Conservation (phyloP, 306 rosid species). For the Castanea sativa region DNA sequence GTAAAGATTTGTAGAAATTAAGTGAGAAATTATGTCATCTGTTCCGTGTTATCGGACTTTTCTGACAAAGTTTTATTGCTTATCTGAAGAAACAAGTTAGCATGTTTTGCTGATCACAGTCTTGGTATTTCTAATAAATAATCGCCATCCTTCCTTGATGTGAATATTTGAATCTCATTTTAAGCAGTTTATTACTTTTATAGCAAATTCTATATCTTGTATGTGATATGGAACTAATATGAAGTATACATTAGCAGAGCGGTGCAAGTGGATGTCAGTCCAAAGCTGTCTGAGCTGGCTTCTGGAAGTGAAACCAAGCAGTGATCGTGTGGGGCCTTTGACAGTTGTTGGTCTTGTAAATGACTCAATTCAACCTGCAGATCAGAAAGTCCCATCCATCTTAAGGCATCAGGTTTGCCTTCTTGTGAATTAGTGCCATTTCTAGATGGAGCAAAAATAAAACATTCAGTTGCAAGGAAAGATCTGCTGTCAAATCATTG, state of each 20-base stretch:
- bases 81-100: not conserved
- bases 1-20: not conserved
- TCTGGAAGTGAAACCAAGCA: conserved; percentile 53
- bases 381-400: conserved; percentile 40
- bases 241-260: conserved; percentile 36
- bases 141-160: not conserved
- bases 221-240: conserved; percentile 3
- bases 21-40: not conserved
- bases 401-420: conserved; percentile 56
- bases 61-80: not conserved
- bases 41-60: not conserved
- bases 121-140: not conserved
- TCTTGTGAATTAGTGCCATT: conserved; percentile 19
- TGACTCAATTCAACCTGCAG: conserved; percentile 37
- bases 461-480: not conserved
- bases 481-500: not conserved
- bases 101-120: not conserved
- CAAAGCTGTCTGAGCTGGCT: conserved; percentile 65
- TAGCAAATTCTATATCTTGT: not conserved
- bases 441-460: conserved; percentile 5
- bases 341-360: conserved; percentile 56
- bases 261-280: conserved; percentile 64
- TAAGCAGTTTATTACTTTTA: not conserved
- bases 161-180: not conserved
- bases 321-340: conserved; percentile 66